Base-by-base conservation (phyloP, 164 flowering plant genomes). In the Magnolia kwangsiensis region DNA sequence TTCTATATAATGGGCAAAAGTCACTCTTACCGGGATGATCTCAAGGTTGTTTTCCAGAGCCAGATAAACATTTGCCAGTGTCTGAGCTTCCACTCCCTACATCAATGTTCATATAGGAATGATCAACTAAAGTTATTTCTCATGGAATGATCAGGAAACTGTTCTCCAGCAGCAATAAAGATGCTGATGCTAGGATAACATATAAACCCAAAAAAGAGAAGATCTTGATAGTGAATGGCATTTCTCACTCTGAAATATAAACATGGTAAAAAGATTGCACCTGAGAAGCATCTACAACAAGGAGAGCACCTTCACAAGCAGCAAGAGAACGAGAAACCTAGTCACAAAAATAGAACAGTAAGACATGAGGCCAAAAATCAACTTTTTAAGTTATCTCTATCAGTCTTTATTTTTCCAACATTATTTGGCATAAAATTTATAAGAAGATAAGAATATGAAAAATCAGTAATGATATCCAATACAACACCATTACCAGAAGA, bases 251-350 rank as follows among this genome's bases (percentile, higher is more conserved):
- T 49, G 45, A 1, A 67, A 49, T 16, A 50, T 21, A 20, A 55
- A 66, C 29, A 67, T 61, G 5, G 2, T 20, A 58, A 65, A 27
- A 19, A 71, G 18, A 51, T 65, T 11, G 84, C 76, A 91, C 98
- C 97, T 96, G 99, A 20, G 99, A 96, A 76, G 99, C 97, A 88
- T 96, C 99, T 51, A 96, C 96, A 75, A 96, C 98, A 79, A 96
- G 96, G 63, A 96, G 95, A 79, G 99, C 99, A 80, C 99, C 99
- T 83, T 96, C 98, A 85, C 99, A 96, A 49, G 99, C 98, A 80
- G 97, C 99, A 81, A 96, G 92, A 77, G 99, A 96, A 77, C 98
- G 95, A 73, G 98, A 96, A 80, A 95, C 99, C 98, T 95, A 80
- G 75, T 63, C 66, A 74, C n/a, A 58, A 71, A 72, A 55, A 73